Percentiles rank a stretch among this genome's conserved stretches.
phyloP scores from a whole-genome alignment of 371 early-diverging fungal genomes.

The Vittaforma corneae region DNA sequence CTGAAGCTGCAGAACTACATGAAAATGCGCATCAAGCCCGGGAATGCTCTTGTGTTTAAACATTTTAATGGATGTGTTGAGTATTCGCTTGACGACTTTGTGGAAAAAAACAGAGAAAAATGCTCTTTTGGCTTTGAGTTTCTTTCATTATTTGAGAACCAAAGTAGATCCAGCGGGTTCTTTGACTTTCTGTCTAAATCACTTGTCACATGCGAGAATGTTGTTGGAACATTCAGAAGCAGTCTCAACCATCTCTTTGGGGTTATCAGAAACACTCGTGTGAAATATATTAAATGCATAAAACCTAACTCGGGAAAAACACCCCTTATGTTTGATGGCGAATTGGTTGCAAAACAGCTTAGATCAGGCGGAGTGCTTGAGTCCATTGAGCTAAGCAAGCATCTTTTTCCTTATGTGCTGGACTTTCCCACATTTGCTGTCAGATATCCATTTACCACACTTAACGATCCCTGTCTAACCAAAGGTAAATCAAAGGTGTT shows the following conservation, averaged over 20 bases:
- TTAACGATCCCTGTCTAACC: too few species aligned
- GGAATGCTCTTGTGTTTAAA: constrained; percentile 63
- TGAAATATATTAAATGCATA: constrained; percentile 94
- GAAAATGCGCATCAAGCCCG: constrained; percentile 12
- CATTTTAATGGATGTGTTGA: constrained; percentile 89
- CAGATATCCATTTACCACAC: constrained; percentile 65
- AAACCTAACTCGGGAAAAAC: constrained; percentile 86
- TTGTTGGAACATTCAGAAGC: constrained; percentile 70
- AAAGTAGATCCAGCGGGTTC: not conserved
- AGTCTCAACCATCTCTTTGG: constrained; percentile 67
- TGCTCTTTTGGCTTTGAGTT: not conserved
- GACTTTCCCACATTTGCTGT: too few species aligned
- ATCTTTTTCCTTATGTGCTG: constrained; percentile 82
- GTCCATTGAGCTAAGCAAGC: constrained; percentile 85
- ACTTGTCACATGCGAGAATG: constrained; percentile 55
- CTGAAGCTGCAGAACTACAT: constrained; percentile 47
- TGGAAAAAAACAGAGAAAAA: constrained; percentile 90
- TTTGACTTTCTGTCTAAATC: not conserved
- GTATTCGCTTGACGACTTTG: constrained; percentile 84
- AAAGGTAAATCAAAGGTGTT: too few species aligned
- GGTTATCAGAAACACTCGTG: constrained; percentile 78
- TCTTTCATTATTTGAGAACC: not conserved
- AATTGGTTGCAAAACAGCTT: constrained; percentile 60
- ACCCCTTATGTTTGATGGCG: constrained; percentile 72
- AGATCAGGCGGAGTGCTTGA: constrained; percentile 62